Base-by-base conservation (phyloP, 768 basidiomycete species). In the Psilocybe tampanensis region DNA sequence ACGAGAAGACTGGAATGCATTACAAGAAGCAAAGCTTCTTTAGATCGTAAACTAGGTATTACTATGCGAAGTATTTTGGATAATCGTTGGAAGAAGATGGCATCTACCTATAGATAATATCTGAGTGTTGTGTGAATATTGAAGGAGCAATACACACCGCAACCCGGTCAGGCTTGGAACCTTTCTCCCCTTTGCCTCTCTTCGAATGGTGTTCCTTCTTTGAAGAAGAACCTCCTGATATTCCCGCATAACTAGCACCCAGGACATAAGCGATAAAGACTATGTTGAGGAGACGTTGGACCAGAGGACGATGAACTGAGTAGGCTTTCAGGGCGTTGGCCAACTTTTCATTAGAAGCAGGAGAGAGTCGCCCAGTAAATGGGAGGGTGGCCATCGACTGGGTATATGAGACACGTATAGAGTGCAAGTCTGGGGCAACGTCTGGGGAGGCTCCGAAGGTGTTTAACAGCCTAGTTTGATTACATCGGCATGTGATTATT, bases 1-100 rank as follows among this genome's bases (percentile, higher is more conserved):
- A 98, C 80, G 52, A 99, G 83, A 55, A 99, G 80, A 66, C 87
- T 86, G 13, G 94, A 92, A 72, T 98, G 95, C 80, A 93, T 89
- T 44, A 86, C 74, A 15, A 99, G 81, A 48, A 98, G 82, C 52
- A 91, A 73, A 0, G 94, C 93, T 71, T 98, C 95, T 62, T 94
- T 92, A 8, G 91, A 93, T 42, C 84, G 84, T 54, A 93, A 70
- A 42, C 88, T 81, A 3, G 95, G 96, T 54, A 98, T 93, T 19
- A 95, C 90, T 47, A 98, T 97, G 18, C 85, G 81, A 34, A 97
- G 77, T 48, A 99, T 88, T 26, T 74, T 73, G 21, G 82, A 80
- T 18, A 99, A 80, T 8, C 94, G 85, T 59, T 86, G 81, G 66
- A 94, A 95, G 75, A 98, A 98, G 18, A 92, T 69, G 1, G 90